A percentile compares a stretch with the other conserved stretches of the same genome.
These are phyloP conservation scores for Bremia lactucae DNA, from an alignment of 352 stramenopile species.

Conservation along the genomic window DNA sequence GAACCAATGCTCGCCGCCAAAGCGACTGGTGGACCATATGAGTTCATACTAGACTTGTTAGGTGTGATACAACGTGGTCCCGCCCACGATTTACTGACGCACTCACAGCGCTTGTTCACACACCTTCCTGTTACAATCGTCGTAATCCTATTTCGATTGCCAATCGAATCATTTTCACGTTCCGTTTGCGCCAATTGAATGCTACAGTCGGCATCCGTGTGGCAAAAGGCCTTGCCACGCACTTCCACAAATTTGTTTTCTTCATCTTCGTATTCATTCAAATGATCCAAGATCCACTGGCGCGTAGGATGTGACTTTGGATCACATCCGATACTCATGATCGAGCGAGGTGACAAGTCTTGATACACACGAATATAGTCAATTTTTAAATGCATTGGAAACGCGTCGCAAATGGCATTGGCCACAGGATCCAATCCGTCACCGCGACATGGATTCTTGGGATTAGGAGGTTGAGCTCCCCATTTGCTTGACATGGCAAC, in stretches of 20 bases:
- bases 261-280: constrained; percentile 62
- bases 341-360: constrained; percentile 24
- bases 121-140: constrained; percentile 25
- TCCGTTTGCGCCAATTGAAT: constrained; percentile 12
- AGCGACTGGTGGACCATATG: constrained; percentile 17
- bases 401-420: constrained; percentile 50
- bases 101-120: constrained; percentile 33
- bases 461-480: constrained; percentile 62
- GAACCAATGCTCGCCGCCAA: constrained; percentile 10
- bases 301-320: constrained; percentile 49
- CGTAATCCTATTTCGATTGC: not conserved
- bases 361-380: constrained; percentile 79
- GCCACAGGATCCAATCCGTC: constrained; percentile 28
- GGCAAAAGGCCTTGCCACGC: constrained; percentile 50
- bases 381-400: constrained; percentile 65
- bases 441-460: constrained; percentile 40
- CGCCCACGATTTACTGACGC: constrained; percentile 23
- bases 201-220: constrained; percentile 45
- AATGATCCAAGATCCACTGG: constrained; percentile 67
- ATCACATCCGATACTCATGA: constrained; percentile 52
- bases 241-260: constrained; percentile 52
- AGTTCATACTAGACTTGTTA: constrained; percentile 2
- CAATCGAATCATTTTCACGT: not conserved
- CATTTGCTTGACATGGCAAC: constrained; percentile 89
- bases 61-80: constrained; percentile 40